A percentile compares a stretch with the other conserved stretches of the same genome.
Evolutionary conservation across 176 grass and related monocot genomes (phyloP).

Genomic region (Oropetium thomaeum): DNA sequence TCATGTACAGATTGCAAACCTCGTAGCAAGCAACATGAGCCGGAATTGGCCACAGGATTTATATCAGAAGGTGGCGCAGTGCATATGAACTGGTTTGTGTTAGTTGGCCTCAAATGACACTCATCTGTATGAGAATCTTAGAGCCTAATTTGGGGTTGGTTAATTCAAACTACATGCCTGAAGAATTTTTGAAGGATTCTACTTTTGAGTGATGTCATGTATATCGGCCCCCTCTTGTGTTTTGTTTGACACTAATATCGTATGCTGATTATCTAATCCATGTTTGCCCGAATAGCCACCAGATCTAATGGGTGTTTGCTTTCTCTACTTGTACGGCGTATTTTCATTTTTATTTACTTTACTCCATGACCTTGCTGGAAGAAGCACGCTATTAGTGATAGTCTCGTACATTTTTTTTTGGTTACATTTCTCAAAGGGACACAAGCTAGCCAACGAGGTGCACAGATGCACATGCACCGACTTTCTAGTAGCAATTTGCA

Average conservation of each 20-base stretch:
- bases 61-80: slow-evolving; percentile 86
- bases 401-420: neutral
- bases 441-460: neutral
- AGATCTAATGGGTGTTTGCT: neutral
- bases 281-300: neutral
- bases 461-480: neutral
- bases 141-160: neutral
- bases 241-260: neutral
- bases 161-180: neutral
- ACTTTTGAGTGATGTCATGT: neutral
- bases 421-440: neutral
- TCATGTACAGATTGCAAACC: slow-evolving; percentile 73
- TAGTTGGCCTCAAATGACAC: slow-evolving; percentile 4
- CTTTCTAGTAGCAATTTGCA: neutral
- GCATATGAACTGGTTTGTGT: slow-evolving; percentile 50
- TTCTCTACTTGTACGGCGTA: neutral
- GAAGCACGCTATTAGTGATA: neutral
- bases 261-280: neutral
- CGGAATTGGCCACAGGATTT: slow-evolving; percentile 94
- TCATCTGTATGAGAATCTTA: slow-evolving; percentile 1
- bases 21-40: slow-evolving; percentile 88
- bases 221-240: neutral
- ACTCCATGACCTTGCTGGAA: neutral
- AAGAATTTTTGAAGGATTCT: neutral
- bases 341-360: neutral